Evolutionary conservation across 179 eudicot genomes (phyloP).

Genomic region (Pouteria campechiana): DNA sequence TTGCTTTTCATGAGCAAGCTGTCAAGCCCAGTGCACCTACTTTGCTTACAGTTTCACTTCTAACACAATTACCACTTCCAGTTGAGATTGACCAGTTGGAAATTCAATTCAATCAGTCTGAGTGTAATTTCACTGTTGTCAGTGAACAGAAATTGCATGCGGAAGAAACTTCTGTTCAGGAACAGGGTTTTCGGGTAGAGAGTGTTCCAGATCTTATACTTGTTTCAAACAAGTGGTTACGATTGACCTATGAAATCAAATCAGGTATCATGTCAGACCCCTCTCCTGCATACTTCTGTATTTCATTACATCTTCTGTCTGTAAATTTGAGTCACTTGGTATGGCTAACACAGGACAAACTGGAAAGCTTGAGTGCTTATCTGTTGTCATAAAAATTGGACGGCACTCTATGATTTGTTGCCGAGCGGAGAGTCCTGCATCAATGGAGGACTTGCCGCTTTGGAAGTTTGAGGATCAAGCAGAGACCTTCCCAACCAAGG

Average conservation of each 20-base stretch:
- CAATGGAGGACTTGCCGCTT: constrained; percentile 73
- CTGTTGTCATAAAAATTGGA: constrained; percentile 63
- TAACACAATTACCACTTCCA: constrained; percentile 66
- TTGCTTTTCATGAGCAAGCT: constrained; percentile 84
- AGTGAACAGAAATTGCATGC: constrained; percentile 44
- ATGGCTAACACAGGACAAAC: constrained; percentile 55
- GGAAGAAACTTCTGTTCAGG: constrained; percentile 17
- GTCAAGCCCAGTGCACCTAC: constrained; percentile 75
- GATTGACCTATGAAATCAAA: constrained; percentile 71
- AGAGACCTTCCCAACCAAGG: constrained; percentile 73
- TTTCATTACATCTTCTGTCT: neutral
- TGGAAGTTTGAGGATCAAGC: constrained; percentile 87
- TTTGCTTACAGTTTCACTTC: constrained; percentile 53
- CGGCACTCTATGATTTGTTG: constrained; percentile 68
- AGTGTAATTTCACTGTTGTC: constrained; percentile 58
- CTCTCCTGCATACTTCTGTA: too few relatives aligned
- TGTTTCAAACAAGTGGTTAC: constrained; percentile 71
- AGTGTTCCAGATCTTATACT: constrained; percentile 57
- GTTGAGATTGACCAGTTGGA: constrained; percentile 78
- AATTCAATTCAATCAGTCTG: constrained; percentile 80
- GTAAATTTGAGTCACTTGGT: neutral
- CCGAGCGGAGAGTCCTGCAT: constrained; percentile 91
- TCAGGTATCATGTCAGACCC: too few relatives aligned
- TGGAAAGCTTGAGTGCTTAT: constrained; percentile 92
- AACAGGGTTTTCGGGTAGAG: constrained; percentile 48